Conservation (phyloP, 192 early-diverging fungal species). For the Backusella mclennaniae region DNA sequence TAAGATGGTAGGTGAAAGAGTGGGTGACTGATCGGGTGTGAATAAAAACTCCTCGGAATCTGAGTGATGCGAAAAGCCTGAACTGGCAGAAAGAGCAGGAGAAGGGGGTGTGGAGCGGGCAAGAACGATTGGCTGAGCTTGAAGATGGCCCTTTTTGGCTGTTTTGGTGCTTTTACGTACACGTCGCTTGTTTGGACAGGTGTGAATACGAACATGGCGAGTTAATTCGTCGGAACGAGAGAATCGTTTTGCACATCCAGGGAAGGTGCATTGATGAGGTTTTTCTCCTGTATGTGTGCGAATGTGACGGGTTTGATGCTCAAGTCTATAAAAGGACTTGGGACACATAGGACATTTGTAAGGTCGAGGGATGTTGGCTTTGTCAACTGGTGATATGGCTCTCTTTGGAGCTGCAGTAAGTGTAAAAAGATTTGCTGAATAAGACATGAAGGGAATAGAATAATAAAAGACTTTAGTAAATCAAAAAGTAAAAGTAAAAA, state of each 20-base stretch:
- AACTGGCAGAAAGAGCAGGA: constrained; percentile 15
- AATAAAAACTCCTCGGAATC: constrained; percentile 24
- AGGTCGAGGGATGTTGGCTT: constrained; percentile 50
- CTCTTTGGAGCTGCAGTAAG: constrained; percentile 15
- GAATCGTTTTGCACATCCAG: constrained; percentile 77
- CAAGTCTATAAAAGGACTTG: constrained; percentile 79
- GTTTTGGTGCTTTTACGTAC: constrained; percentile 27
- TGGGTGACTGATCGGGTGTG: constrained; percentile 19
- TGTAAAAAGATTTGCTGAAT: background rate
- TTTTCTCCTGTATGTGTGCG: constrained; percentile 87
- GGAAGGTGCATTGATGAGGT: constrained; percentile 75
- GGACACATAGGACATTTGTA: constrained; percentile 62
- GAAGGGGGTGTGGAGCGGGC: constrained; percentile 15
- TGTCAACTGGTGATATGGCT: constrained; percentile 28
- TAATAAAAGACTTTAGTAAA: background rate
- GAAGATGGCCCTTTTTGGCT: background rate
- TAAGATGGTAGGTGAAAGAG: constrained; percentile 10
- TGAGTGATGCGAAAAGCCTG: constrained; percentile 14
- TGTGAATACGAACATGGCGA: constrained; percentile 53
- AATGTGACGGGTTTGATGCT: constrained; percentile 85
- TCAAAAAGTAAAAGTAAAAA: background rate
- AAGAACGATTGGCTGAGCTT: background rate
- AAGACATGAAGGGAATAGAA: background rate
- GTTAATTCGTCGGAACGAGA: constrained; percentile 81
- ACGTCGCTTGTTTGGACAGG: constrained; percentile 38